phyloP scores from a whole-genome alignment of 2,329 filamentous ascomycete species.

The Phialemonium atrogriseum region DNA sequence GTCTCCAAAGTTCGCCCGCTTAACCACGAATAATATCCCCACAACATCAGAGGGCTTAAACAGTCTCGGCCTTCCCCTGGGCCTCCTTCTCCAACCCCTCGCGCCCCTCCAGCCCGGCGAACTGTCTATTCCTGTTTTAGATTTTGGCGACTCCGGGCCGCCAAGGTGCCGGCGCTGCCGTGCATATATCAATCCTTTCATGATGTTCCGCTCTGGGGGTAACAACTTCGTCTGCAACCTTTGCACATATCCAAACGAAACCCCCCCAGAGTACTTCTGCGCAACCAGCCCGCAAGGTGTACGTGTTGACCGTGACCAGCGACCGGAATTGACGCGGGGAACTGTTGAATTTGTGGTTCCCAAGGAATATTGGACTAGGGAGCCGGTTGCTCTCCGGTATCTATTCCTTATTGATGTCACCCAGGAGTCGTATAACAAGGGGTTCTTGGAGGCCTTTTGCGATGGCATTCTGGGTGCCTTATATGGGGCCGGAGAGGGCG shows the following conservation, averaged over 20 bases:
- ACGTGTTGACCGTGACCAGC: slow-evolving; percentile 77
- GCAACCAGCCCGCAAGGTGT: slow-evolving; percentile 81
- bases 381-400: slow-evolving; percentile 80
- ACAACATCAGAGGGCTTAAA: slow-evolving; percentile 69
- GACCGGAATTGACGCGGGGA: slow-evolving; percentile 81
- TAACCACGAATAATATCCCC: slow-evolving; percentile 92
- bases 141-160: slow-evolving; percentile 87
- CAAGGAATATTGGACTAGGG: slow-evolving; percentile 97
- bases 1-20: slow-evolving; percentile 84
- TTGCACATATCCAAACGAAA: slow-evolving; percentile 95
- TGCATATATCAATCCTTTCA: slow-evolving; percentile 97
- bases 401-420: slow-evolving; percentile 91
- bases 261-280: slow-evolving; percentile 83
- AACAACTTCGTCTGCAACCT: slow-evolving; percentile 98
- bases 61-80: slow-evolving; percentile 76
- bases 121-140: slow-evolving; percentile 78
- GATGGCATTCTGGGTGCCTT: slow-evolving; percentile 79
- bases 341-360: slow-evolving; percentile 96
- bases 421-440: slow-evolving; percentile 83
- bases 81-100: slow-evolving; percentile 80
- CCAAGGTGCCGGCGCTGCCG: slow-evolving; percentile 88
- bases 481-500: slow-evolving; percentile 58
- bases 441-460: slow-evolving; percentile 83
- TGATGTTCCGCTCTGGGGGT: slow-evolving; percentile 90
- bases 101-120: slow-evolving; percentile 79